phyloP scores from a whole-genome alignment of 2,329 filamentous ascomycete genomes.

The Blumeriella jaapii region DNA sequence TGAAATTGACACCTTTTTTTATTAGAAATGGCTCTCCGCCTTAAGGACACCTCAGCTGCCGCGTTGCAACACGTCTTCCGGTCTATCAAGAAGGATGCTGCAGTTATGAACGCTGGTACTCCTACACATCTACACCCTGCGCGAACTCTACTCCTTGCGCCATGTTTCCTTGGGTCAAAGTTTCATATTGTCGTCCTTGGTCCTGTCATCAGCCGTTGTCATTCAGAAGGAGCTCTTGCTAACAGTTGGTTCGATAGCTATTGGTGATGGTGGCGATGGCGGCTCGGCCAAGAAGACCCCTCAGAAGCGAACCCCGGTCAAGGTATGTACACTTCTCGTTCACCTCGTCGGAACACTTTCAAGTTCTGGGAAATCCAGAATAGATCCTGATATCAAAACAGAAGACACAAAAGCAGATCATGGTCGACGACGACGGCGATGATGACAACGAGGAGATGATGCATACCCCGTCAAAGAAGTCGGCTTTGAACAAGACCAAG shows the following conservation, averaged over 20 bases:
- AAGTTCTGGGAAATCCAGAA: neutral
- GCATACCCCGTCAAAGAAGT: slow-evolving; percentile 15
- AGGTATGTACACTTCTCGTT: neutral
- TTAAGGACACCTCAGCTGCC: slow-evolving; percentile 16
- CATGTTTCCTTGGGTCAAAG: slow-evolving; percentile 12
- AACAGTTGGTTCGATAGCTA: slow-evolving; percentile 21
- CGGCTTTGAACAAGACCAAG: slow-evolving; percentile 15
- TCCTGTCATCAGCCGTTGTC: slow-evolving; percentile 6
- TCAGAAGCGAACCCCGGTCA: slow-evolving; percentile 1
- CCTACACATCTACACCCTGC: neutral
- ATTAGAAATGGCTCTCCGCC: slow-evolving; percentile 10
- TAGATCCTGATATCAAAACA: neutral
- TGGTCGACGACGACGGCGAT: slow-evolving; percentile 6
- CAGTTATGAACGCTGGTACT: slow-evolving; percentile 16
- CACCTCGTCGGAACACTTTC: neutral
- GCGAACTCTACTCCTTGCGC: neutral
- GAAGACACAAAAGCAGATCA: slow-evolving; percentile 2
- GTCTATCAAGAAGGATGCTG: slow-evolving; percentile 22
- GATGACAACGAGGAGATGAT: slow-evolving; percentile 10
- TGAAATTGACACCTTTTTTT: no score
- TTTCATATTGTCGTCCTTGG: no score
- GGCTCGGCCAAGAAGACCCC: slow-evolving; percentile 8
- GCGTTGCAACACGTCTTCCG: slow-evolving; percentile 24
- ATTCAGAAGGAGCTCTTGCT: slow-evolving; percentile 13
- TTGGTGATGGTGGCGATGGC: slow-evolving; percentile 12